Evolutionary conservation across 495 filamentous ascomycete genomes (phyloP).

Genomic region (Umbilicaria muhlenbergii): DNA sequence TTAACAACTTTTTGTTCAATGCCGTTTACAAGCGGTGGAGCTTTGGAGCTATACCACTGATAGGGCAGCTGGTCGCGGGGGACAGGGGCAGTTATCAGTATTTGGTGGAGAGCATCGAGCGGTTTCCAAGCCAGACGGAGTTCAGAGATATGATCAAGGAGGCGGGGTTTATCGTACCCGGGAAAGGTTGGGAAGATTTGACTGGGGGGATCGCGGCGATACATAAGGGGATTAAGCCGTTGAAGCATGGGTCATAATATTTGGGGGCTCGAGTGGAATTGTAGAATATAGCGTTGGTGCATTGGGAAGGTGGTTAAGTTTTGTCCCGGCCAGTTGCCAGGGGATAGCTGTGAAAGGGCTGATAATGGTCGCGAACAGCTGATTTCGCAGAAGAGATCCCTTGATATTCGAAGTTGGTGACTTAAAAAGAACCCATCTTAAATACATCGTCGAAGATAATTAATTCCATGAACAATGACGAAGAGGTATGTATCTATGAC

Average conservation of each 20-base stretch:
- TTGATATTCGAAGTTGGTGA: too few species aligned
- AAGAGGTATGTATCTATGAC: too few species aligned
- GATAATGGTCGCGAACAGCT: too few species aligned
- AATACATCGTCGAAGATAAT: too few species aligned
- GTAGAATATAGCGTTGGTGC: too few species aligned
- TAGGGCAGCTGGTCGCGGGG: constrained; percentile 87
- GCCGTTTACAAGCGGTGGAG: constrained; percentile 92
- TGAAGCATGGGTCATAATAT: constrained; percentile 12
- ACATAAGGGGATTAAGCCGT: constrained; percentile 89
- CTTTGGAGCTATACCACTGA: constrained; percentile 83
- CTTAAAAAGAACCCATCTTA: too few species aligned
- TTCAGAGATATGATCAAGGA: constrained; percentile 77
- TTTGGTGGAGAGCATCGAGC: constrained; percentile 92
- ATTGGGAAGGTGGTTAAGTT: too few species aligned
- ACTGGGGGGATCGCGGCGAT: constrained; percentile 87
- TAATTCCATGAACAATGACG: too few species aligned
- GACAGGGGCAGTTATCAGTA: constrained; percentile 97
- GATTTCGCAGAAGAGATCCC: too few species aligned
- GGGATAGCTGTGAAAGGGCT: too few species aligned
- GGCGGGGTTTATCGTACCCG: constrained; percentile 76
- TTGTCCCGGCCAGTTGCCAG: too few species aligned
- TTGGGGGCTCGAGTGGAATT: too few species aligned
- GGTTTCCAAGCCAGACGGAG: constrained; percentile 71
- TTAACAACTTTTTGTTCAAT: constrained; percentile 57
- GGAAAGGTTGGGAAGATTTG: constrained; percentile 71